phyloP scores from a whole-genome alignment of 192 early-diverging fungal species.

The Coemansia sp. region DNA sequence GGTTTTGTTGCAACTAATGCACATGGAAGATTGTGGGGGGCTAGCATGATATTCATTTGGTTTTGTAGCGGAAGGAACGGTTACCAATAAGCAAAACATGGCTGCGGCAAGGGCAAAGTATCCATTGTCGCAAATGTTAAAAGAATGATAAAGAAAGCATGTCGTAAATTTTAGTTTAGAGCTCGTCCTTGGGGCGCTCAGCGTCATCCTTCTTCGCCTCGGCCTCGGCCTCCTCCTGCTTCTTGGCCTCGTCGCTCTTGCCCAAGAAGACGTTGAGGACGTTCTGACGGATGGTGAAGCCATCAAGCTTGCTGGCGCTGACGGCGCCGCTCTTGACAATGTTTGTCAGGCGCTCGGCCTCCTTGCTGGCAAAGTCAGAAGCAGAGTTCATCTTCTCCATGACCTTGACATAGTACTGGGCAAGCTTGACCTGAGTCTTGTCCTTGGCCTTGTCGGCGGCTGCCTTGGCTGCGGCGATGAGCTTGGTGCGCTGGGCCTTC shows the following conservation, averaged over 20 bases:
- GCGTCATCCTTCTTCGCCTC: conserved; percentile 13
- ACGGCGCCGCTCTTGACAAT: conserved; percentile 72
- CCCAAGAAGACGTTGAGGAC: conserved; percentile 66
- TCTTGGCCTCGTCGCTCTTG: conserved; percentile 33
- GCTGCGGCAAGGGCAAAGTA: too few relatives aligned
- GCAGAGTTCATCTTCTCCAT: conserved; percentile 82
- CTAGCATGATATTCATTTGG: too few relatives aligned
- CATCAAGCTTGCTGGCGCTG: conserved; percentile 73
- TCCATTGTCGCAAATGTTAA: background rate
- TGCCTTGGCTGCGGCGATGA: conserved; percentile 53
- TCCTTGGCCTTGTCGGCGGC: conserved; percentile 54
- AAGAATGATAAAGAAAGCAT: background rate
- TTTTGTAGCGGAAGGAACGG: too few relatives aligned
- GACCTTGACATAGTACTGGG: conserved; percentile 88
- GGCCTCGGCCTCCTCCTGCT: conserved; percentile 32
- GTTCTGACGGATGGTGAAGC: conserved; percentile 85
- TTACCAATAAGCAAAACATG: too few relatives aligned
- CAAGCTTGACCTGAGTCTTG: conserved; percentile 57
- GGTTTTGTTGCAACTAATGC: background rate
- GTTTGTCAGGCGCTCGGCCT: conserved; percentile 79
- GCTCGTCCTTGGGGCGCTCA: conserved; percentile 52
- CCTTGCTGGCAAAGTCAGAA: conserved; percentile 73
- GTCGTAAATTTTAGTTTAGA: conserved; percentile 19
- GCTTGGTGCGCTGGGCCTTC: conserved; percentile 45
- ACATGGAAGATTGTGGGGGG: background rate